Conservation (phyloP, 257 asterid genomes). For the Fraxinus americana region DNA sequence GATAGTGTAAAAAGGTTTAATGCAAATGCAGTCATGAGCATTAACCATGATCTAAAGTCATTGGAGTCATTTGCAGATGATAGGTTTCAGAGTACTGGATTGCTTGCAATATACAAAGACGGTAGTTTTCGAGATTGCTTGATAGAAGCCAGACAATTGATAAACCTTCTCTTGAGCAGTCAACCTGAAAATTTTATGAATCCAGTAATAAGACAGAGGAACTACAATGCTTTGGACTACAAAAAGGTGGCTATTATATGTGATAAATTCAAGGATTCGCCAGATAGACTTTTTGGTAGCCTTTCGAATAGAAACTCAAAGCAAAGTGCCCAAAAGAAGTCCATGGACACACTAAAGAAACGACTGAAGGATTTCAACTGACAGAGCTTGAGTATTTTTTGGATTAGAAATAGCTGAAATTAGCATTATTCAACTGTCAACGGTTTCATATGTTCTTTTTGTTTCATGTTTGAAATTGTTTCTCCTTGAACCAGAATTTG, state of each 20-base stretch:
- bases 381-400: conserved; percentile 14
- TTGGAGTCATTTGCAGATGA: conserved; percentile 52
- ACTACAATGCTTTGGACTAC: conserved; percentile 43
- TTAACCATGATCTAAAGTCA: conserved; percentile 41
- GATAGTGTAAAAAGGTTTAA: conserved; percentile 50
- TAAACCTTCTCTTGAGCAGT: conserved; percentile 50
- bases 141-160: conserved; percentile 50
- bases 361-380: conserved; percentile 52
- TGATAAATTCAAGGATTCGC: conserved; percentile 48
- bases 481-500: background rate
- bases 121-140: conserved; percentile 49
- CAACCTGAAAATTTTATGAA: conserved; percentile 59
- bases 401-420: conserved; percentile 13
- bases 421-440: background rate
- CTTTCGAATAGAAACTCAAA: conserved; percentile 40
- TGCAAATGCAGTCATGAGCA: conserved; percentile 45
- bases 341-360: conserved; percentile 49
- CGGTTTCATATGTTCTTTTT: background rate
- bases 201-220: conserved; percentile 55
- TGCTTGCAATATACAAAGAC: conserved; percentile 43
- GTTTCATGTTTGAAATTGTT: background rate
- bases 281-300: conserved; percentile 55
- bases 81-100: conserved; percentile 46
- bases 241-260: conserved; percentile 51
- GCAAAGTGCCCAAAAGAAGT: conserved; percentile 50